Conservation (phyloP, 1,284 basidiomycete genomes). For the Laetiporus sulphureus region DNA sequence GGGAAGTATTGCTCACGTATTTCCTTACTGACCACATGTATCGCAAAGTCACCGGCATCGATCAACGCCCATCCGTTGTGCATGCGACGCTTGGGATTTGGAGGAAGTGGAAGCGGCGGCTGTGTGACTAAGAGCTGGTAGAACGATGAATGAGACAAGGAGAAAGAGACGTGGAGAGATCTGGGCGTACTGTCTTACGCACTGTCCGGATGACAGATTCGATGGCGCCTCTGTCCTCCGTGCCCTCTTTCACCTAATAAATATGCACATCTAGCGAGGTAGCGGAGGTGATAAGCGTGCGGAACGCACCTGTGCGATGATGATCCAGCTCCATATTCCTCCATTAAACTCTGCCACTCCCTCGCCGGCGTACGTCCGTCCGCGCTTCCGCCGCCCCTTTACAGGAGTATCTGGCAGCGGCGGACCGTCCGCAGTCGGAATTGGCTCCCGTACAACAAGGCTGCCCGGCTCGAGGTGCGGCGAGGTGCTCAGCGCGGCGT, state of each 20-base stretch:
- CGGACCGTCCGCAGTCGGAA: slow-evolving; percentile 42
- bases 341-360: slow-evolving; percentile 44
- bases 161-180: slow-evolving; percentile 17
- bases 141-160: not conserved
- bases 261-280: not conserved
- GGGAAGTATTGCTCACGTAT: slow-evolving; percentile 61
- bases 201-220: slow-evolving; percentile 63
- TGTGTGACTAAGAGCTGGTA: slow-evolving; percentile 42
- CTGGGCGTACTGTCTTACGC: slow-evolving; percentile 47
- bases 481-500: slow-evolving; percentile 44
- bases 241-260: slow-evolving; percentile 64
- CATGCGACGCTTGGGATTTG: slow-evolving; percentile 49
- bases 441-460: slow-evolving; percentile 44
- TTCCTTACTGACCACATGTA: slow-evolving; percentile 62
- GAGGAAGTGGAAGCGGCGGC: slow-evolving; percentile 53
- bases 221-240: slow-evolving; percentile 69
- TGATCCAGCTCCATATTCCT: slow-evolving; percentile 67
- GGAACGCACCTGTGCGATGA: slow-evolving; percentile 55
- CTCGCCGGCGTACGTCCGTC: slow-evolving; percentile 59
- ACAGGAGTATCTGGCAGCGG: slow-evolving; percentile 43
- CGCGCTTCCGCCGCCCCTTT: slow-evolving; percentile 57
- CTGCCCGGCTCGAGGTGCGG: slow-evolving; percentile 57
- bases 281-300: not conserved
- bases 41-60: slow-evolving; percentile 70
- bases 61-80: slow-evolving; percentile 77